Conservation (phyloP, 2,329 filamentous ascomycete genomes). For the Penicillium frequentans region DNA sequence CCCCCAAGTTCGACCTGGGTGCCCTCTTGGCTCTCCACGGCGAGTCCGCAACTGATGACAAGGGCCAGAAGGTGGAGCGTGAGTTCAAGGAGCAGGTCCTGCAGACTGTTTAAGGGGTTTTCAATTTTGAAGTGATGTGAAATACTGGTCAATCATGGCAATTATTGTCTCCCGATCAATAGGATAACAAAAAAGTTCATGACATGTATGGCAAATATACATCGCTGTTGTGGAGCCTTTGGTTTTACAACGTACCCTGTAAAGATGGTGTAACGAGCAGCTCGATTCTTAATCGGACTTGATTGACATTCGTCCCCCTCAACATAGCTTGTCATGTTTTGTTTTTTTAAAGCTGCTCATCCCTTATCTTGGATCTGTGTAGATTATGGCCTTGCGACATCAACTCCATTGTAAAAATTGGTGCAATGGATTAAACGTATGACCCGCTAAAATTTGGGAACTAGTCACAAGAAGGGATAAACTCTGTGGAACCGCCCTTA, state of each 20-base stretch:
- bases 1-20: slow-evolving; percentile 98
- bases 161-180: slow-evolving; percentile 27
- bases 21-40: slow-evolving; percentile 94
- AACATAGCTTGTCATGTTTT: too few species aligned
- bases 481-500: too few species aligned
- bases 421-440: too few species aligned
- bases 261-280: too few species aligned
- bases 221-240: not conserved
- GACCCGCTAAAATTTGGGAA: too few species aligned
- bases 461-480: too few species aligned
- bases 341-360: too few species aligned
- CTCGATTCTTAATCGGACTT: too few species aligned
- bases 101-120: slow-evolving; percentile 78
- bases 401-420: too few species aligned
- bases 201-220: slow-evolving; percentile 24
- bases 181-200: slow-evolving; percentile 29
- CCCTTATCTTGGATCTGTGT: too few species aligned
- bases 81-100: slow-evolving; percentile 99
- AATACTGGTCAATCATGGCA: slow-evolving; percentile 63
- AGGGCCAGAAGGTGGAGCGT: slow-evolving; percentile 96
- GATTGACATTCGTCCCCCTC: too few species aligned
- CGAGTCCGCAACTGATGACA: slow-evolving; percentile 93
- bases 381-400: too few species aligned
- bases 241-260: not conserved
- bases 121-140: slow-evolving; percentile 73